phyloP scores from a whole-genome alignment of 257 asterid species.

The Lavandula angustifolia region DNA sequence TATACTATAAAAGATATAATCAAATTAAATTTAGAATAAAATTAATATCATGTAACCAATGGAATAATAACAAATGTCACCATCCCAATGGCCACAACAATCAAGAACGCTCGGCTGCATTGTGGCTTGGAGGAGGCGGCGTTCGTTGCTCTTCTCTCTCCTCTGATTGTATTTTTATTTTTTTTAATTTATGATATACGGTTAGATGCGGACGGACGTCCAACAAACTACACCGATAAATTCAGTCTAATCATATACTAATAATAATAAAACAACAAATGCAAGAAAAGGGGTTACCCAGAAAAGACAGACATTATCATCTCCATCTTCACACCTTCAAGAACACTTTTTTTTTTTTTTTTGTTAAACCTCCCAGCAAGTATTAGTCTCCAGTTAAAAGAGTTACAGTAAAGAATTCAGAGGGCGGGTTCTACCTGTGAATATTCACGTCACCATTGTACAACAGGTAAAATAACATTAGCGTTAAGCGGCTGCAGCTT shows the following conservation, averaged over 20 bases:
- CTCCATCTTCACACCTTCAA: slow-evolving; percentile 37
- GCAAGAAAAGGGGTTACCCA: slow-evolving; percentile 20
- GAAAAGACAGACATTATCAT: slow-evolving; percentile 30
- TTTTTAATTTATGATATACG: too few relatives aligned
- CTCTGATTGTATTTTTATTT: too few relatives aligned
- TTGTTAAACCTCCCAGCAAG: slow-evolving; percentile 28
- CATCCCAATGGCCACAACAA: too few relatives aligned
- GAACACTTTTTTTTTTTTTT: slow-evolving; percentile 16
- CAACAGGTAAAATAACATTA: slow-evolving; percentile 42
- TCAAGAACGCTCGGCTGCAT: too few relatives aligned
- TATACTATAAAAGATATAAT: too few relatives aligned
- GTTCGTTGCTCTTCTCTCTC: too few relatives aligned
- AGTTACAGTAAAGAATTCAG: slow-evolving; percentile 39
- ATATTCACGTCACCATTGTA: slow-evolving; percentile 44
- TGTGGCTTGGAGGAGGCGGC: too few relatives aligned
- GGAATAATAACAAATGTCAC: too few relatives aligned
- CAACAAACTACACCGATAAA: too few relatives aligned
- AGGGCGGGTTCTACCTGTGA: slow-evolving; percentile 35
- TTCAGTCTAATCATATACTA: neutral
- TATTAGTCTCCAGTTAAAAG: slow-evolving; percentile 43
- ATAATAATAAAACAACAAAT: slow-evolving; percentile 25
- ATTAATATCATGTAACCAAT: too few relatives aligned
- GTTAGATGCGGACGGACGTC: too few relatives aligned
- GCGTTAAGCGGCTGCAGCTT: slow-evolving; percentile 35
- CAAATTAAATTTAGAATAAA: too few relatives aligned